Conservation (phyloP, 108 stramenopile species). For the Fistulifera pelliculosa region DNA sequence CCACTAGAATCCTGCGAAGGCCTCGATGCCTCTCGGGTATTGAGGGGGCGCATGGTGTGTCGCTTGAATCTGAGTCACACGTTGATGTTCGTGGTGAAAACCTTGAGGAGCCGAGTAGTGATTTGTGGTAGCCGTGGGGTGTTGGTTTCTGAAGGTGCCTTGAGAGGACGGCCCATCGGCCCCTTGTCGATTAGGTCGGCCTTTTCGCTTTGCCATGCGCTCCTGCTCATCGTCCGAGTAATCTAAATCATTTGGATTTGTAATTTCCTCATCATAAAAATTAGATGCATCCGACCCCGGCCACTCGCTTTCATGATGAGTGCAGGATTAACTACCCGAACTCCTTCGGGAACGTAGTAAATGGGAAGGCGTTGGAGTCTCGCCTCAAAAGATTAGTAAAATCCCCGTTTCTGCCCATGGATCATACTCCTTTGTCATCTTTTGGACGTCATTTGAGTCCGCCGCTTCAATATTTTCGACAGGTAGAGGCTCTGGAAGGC, state of each 20-base stretch:
- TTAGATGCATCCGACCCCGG: slow-evolving; percentile 85
- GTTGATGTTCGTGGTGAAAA: neutral
- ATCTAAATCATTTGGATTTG: slow-evolving; percentile 49
- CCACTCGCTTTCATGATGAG: slow-evolving; percentile 46
- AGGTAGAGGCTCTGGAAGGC: slow-evolving; percentile 26
- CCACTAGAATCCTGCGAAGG: too few species aligned
- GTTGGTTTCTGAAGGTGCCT: too few species aligned
- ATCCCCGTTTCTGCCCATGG: slow-evolving; percentile 52
- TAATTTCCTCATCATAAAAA: slow-evolving; percentile 72
- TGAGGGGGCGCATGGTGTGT: too few species aligned
- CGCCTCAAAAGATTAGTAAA: slow-evolving; percentile 33
- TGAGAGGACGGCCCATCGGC: too few species aligned
- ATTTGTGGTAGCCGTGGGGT: too few species aligned
- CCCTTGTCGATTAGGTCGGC: neutral
- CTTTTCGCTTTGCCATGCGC: slow-evolving; percentile 39
- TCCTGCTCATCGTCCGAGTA: slow-evolving; percentile 83
- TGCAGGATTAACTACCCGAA: slow-evolving; percentile 55
- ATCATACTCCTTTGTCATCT: neutral
- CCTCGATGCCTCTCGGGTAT: too few species aligned
- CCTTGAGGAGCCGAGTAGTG: neutral
- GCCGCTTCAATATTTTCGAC: neutral
- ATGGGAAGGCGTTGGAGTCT: slow-evolving; percentile 21
- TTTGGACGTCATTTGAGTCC: neutral
- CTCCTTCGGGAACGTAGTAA: slow-evolving; percentile 50
- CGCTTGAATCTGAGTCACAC: too few species aligned